Base-by-base conservation (phyloP, 2,329 filamentous ascomycete species). In the Aspergillus felis region DNA sequence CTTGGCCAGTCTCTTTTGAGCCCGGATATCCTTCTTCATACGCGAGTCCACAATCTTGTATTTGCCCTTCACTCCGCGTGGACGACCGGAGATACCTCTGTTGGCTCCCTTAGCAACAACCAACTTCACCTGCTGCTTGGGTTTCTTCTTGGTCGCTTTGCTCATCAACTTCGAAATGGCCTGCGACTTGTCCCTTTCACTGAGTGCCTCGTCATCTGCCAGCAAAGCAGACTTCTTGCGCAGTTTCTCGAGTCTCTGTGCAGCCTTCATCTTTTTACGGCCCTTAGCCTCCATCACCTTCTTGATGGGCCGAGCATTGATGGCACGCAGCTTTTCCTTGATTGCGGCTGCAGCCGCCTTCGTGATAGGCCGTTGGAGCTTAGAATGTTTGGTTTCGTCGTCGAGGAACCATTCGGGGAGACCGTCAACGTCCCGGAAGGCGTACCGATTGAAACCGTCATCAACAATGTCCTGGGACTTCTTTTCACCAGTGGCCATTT, bases 381-480 rank as follows among this genome's bases (percentile, higher is more conserved):
- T 91, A 75, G 92, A 91, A 77, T 99, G 93, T 67, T 83, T 86
- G 65, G 76, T 74, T 74, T 99, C 94, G 69, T 99, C 94, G 69
- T 99, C 94, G 17, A 97, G 77, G 80, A 99, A 99, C 95, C 95
- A 99, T 53, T 97, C 93, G 0, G 94, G 94, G 1, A 99, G 83
- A 2, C 93, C 92, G 64, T 97, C 93, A 4, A 86, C 83, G 71
- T 97, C 93, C 53, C 92, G 91, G 79, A 96, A 92, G 2, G 92
- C 85, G 71, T 89, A 90, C 74, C 91, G 94, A 80, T 96, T 97
- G 83, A 94, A 99, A 44, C 87, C 88, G 60, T 97, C 93, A 69
- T 99, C 95, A 49, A 93, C 79, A 4, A 96, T 79, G 65, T 97
- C 91, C 55, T 88, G 76, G 49, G 85, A 88, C 0, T 87, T 89